Conservation (phyloP, 2,329 filamentous ascomycete genomes). For the Beauveria medogensis region DNA sequence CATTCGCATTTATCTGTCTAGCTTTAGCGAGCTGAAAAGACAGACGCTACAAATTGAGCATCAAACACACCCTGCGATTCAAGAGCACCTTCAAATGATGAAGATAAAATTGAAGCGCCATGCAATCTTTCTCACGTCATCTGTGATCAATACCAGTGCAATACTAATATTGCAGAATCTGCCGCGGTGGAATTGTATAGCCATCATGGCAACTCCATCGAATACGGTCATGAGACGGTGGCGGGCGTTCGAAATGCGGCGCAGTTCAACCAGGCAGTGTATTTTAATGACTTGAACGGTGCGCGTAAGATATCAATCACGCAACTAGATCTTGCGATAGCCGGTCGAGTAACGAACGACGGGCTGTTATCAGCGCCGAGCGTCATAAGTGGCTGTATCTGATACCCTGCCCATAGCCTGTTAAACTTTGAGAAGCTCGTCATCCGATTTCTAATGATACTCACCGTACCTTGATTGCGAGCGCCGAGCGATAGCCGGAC, state of each 20-base stretch:
- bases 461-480: neutral
- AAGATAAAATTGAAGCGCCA: neutral
- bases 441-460: neutral
- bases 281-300: neutral
- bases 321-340: slow-evolving; percentile 4
- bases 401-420: neutral
- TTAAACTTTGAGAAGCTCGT: neutral
- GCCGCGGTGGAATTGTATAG: neutral
- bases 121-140: neutral
- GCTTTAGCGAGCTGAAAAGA: neutral
- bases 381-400: neutral
- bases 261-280: slow-evolving; percentile 1
- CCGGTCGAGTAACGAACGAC: neutral
- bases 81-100: slow-evolving; percentile 3
- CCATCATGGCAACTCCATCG: neutral
- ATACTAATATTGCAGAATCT: neutral
- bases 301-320: neutral
- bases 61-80: slow-evolving; percentile 4
- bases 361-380: neutral
- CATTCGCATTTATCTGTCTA: neutral
- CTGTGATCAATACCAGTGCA: neutral
- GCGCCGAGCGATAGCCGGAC: slow-evolving; percentile 3
- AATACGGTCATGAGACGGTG: slow-evolving; percentile 7
- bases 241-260: neutral
- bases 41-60: neutral